phyloP scores from a whole-genome alignment of 2,329 filamentous ascomycete species.

The Fusarium sp. region DNA sequence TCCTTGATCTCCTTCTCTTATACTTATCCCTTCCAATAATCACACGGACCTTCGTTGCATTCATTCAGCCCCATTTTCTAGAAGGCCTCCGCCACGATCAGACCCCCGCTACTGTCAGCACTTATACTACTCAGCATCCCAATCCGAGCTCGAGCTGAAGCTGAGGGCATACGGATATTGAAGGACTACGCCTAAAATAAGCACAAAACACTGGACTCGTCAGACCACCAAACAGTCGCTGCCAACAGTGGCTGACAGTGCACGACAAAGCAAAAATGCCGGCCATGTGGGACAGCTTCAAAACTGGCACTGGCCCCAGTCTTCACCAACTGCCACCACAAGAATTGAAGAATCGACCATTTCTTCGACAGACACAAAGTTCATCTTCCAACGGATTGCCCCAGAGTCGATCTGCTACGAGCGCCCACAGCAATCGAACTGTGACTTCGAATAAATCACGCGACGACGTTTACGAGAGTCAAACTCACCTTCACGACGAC shows the following conservation, averaged over 20 bases:
- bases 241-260: conserved; percentile 5
- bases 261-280: conserved; percentile 38
- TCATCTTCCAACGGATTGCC: conserved; percentile 21
- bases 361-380: conserved; percentile 37
- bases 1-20: conserved; percentile 16
- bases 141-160: conserved; percentile 6
- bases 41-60: conserved; percentile 6
- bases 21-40: conserved; percentile 6
- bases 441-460: conserved; percentile 24
- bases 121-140: conserved; percentile 19
- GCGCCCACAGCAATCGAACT: conserved; percentile 24
- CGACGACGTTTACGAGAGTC: conserved; percentile 24
- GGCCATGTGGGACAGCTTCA: conserved; percentile 44
- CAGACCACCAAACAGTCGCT: conserved; percentile 15
- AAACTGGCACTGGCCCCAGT: conserved; percentile 39
- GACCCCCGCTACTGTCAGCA: conserved; percentile 34
- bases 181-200: conserved; percentile 39
- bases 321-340: conserved; percentile 40
- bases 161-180: conserved; percentile 11
- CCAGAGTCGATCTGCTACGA: conserved; percentile 29
- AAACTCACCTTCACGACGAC: conserved; percentile 37
- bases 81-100: conserved; percentile 24
- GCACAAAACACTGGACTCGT: not conserved
- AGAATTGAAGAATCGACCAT: conserved; percentile 45
- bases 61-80: conserved; percentile 15